Evolutionary conservation across 1,139 yeast genomes (phyloP).

Genomic region (Geotrichum fermentans): DNA sequence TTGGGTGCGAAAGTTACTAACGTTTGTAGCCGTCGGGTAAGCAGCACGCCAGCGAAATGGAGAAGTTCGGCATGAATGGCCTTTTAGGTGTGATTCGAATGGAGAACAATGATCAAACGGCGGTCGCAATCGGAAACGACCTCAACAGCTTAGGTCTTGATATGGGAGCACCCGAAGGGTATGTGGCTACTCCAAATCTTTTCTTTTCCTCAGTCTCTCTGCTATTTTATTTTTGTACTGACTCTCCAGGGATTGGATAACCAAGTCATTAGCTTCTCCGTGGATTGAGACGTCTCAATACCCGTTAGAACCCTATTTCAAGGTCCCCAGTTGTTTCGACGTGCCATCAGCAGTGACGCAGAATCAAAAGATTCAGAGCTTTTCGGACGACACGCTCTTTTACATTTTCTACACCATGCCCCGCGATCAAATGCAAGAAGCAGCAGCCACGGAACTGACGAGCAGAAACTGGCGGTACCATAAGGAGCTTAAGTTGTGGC

Average conservation of each 20-base stretch:
- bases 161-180: conserved; percentile 40
- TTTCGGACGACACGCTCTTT: conserved; percentile 89
- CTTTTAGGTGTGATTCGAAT: conserved; percentile 61
- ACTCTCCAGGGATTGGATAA: conserved; percentile 44
- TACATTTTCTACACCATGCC: conserved; percentile 93
- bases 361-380: conserved; percentile 67
- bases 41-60: conserved; percentile 27
- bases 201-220: not conserved
- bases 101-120: conserved; percentile 61
- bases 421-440: conserved; percentile 85
- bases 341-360: conserved; percentile 51
- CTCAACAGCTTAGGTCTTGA: conserved; percentile 69
- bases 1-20: not conserved
- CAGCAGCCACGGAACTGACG: conserved; percentile 81
- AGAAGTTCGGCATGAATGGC: conserved; percentile 67
- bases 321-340: conserved; percentile 55
- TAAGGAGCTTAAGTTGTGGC: conserved; percentile 92
- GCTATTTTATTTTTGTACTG: not conserved
- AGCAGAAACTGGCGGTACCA: conserved; percentile 96
- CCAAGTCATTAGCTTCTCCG: conserved; percentile 79
- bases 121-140: conserved; percentile 82
- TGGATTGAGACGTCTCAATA: conserved; percentile 91
- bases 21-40: not conserved
- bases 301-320: conserved; percentile 81
- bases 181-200: conserved; percentile 14